phyloP scores from a whole-genome alignment of 108 stramenopile species.

The Nitzschia sp. region DNA sequence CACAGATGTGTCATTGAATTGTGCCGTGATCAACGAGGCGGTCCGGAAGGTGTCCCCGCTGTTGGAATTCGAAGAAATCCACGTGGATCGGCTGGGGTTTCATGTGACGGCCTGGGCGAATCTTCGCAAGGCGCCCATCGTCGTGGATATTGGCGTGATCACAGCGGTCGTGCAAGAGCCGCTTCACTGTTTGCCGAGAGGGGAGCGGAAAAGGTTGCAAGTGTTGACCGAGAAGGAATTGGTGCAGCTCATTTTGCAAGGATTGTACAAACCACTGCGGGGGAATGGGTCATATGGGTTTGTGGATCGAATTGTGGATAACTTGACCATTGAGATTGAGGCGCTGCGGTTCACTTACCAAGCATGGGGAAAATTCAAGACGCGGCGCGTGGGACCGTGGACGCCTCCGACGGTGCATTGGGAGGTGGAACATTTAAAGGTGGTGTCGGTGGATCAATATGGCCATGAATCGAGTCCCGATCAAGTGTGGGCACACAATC shows the following conservation, averaged over 20 bases:
- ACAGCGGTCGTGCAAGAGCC: constrained; percentile 53
- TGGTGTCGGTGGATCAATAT: constrained; percentile 58
- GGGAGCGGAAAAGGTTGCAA: constrained; percentile 20
- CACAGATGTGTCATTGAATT: constrained; percentile 60
- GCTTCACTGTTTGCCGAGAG: constrained; percentile 41
- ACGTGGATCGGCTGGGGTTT: constrained; percentile 61
- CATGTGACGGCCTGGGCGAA: constrained; percentile 79
- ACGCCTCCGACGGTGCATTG: constrained; percentile 57
- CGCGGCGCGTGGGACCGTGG: constrained; percentile 61
- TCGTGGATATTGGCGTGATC: constrained; percentile 68
- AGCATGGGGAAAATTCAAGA: constrained; percentile 79
- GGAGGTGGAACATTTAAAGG: constrained; percentile 45
- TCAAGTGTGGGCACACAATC: constrained; percentile 74
- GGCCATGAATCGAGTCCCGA: constrained; percentile 69
- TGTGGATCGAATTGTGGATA: constrained; percentile 77
- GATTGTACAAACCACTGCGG: constrained; percentile 25
- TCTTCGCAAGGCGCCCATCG: constrained; percentile 77
- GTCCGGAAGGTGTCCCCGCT: constrained; percentile 48
- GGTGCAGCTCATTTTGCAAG: constrained; percentile 19
- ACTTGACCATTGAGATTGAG: constrained; percentile 62
- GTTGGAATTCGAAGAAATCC: constrained; percentile 57
- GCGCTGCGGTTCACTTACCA: constrained; percentile 51
- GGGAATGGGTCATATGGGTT: constrained; percentile 47
- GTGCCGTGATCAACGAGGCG: constrained; percentile 55
- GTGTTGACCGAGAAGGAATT: constrained; percentile 30